Percentiles rank a stretch among this genome's conserved stretches.
Conservation (phyloP, 2,329 filamentous ascomycete species). For the Aspergillus aculeatus region DNA sequence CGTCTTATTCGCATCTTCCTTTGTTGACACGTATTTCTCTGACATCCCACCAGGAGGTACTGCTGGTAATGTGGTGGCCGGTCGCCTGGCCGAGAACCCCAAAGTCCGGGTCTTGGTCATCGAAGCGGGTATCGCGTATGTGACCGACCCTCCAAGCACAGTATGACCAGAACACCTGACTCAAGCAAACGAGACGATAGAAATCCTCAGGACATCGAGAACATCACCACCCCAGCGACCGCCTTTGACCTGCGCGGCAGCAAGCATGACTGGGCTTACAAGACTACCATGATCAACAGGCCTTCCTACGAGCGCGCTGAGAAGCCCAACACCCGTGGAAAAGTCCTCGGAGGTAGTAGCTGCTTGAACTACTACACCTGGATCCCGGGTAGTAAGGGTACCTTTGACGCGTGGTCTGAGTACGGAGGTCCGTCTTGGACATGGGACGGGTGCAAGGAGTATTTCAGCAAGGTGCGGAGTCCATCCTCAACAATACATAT, state of each 20-base stretch:
- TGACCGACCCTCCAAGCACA: not conserved
- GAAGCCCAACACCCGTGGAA: constrained; percentile 1
- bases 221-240: not conserved
- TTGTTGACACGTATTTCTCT: not conserved
- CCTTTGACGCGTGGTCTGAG: constrained; percentile 1
- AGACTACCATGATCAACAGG: not conserved
- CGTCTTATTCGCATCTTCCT: not conserved
- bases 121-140: not conserved
- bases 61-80: constrained; percentile 1
- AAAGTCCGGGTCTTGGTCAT: not conserved
- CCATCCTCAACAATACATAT: too few species aligned
- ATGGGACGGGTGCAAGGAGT: not conserved
- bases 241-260: constrained; percentile 1
- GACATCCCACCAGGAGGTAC: not conserved
- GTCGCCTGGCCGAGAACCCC: constrained; percentile 2
- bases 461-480: not conserved
- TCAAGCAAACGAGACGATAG: not conserved
- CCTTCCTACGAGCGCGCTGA: not conserved
- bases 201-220: not conserved
- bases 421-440: not conserved
- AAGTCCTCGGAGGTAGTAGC: not conserved
- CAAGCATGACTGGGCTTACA: not conserved
- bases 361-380: constrained; percentile 2
- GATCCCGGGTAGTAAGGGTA: not conserved
- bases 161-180: not conserved